These are phyloP conservation scores for Pittosporum tobira DNA, from an alignment of 129 eudicot species.

Conservation along the genomic window DNA sequence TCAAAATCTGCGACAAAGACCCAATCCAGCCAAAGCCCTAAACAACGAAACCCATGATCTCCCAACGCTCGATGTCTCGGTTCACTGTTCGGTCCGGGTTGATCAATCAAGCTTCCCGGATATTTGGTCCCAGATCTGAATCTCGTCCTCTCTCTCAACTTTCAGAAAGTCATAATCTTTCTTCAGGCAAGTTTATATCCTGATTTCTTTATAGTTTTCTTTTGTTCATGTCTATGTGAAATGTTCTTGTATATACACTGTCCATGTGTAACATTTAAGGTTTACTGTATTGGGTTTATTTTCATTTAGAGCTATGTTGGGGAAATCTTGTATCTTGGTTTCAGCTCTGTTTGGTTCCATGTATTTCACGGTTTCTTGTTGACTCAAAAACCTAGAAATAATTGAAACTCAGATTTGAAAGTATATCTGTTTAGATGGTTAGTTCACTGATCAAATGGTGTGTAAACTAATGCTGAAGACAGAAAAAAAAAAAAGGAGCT, in stretches of 20 bases:
- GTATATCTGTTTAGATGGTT: too few relatives aligned
- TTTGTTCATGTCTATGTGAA: background rate
- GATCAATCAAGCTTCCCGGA: slow-evolving; percentile 8
- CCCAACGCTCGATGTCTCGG: slow-evolving; percentile 3
- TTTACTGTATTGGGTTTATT: slow-evolving; percentile 3
- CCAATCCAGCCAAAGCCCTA: too few relatives aligned
- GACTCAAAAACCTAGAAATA: too few relatives aligned
- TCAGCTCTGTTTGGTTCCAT: too few relatives aligned
- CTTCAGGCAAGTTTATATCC: background rate
- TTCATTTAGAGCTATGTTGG: background rate
- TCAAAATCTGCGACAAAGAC: too few relatives aligned
- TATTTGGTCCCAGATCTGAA: background rate
- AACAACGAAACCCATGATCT: background rate
- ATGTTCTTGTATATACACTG: background rate
- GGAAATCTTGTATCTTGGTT: too few relatives aligned
- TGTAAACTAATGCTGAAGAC: too few relatives aligned
- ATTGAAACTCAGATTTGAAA: too few relatives aligned
- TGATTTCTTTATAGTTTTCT: background rate
- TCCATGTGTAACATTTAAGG: background rate
- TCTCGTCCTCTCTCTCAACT: slow-evolving; percentile 2
- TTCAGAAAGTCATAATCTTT: background rate
- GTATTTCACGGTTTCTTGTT: too few relatives aligned
- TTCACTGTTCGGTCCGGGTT: slow-evolving; percentile 3
- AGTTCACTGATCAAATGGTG: too few relatives aligned
- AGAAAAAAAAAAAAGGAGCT: too few relatives aligned